phyloP scores from a whole-genome alignment of 2,329 filamentous ascomycete species.

The Colletotrichum caudatum region DNA sequence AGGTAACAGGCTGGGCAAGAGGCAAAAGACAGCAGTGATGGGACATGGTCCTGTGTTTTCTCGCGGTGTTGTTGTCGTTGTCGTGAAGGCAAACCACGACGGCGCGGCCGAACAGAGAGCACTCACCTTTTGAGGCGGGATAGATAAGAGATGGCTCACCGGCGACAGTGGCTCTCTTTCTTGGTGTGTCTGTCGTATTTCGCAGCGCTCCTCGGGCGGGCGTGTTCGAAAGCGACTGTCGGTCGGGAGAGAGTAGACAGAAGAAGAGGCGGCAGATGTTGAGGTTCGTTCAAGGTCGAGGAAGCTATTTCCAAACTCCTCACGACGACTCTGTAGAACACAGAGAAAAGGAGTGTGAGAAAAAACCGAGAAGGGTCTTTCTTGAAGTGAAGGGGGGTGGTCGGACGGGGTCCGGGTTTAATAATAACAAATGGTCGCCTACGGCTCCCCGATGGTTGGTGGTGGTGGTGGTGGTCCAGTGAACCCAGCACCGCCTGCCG shows the following conservation, averaged over 20 bases:
- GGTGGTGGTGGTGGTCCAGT: slow-evolving; percentile 17
- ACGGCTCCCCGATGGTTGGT: slow-evolving; percentile 18
- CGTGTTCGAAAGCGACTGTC: neutral
- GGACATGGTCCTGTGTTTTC: slow-evolving; percentile 14
- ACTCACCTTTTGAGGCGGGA: slow-evolving; percentile 27
- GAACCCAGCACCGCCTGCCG: slow-evolving; percentile 18
- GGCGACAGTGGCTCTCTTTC: slow-evolving; percentile 29
- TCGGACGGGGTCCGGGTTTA: slow-evolving; percentile 44
- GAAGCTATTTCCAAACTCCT: slow-evolving; percentile 42
- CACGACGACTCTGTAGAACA: slow-evolving; percentile 38
- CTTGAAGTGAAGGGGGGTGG: slow-evolving; percentile 43
- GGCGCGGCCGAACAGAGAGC: slow-evolving; percentile 23
- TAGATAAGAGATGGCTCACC: slow-evolving; percentile 26
- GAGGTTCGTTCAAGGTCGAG: slow-evolving; percentile 29
- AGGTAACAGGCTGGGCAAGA: slow-evolving; percentile 29
- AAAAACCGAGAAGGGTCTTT: slow-evolving; percentile 37
- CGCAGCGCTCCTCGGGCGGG: slow-evolving; percentile 4
- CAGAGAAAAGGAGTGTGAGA: slow-evolving; percentile 42
- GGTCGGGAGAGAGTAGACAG: neutral
- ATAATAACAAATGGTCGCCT: slow-evolving; percentile 44
- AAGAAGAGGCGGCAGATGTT: slow-evolving; percentile 4
- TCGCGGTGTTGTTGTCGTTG: slow-evolving; percentile 13
- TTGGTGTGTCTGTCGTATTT: neutral
- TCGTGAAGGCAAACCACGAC: slow-evolving; percentile 19
- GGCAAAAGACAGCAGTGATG: slow-evolving; percentile 22